Evolutionary conservation across 805 yeast species (phyloP).

Genomic region (Monosporozyma unispora): DNA sequence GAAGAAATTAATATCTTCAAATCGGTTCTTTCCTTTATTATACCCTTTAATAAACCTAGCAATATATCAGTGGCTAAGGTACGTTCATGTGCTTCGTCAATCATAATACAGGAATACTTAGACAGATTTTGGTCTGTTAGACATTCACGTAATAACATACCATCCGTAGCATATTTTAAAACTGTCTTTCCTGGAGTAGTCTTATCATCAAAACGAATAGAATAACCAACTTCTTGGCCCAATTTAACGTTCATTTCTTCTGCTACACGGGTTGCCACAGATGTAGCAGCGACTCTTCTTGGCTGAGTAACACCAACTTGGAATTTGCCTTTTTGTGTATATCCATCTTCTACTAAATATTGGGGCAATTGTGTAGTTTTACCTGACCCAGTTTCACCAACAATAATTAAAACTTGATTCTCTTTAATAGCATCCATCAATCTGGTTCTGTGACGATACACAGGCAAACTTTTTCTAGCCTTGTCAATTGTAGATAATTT

Average conservation of each 20-base stretch:
- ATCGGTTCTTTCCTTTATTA: constrained; percentile 55
- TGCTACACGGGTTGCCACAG: constrained; percentile 86
- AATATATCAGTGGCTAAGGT: constrained; percentile 85
- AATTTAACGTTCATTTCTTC: constrained; percentile 73
- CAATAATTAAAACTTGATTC: constrained; percentile 64
- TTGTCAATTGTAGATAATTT: constrained; percentile 33
- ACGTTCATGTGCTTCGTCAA: constrained; percentile 96
- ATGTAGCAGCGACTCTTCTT: constrained; percentile 87
- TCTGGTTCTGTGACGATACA: constrained; percentile 50
- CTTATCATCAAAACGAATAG: constrained; percentile 78
- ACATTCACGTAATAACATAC: constrained; percentile 84
- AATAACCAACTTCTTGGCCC: constrained; percentile 87
- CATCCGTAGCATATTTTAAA: constrained; percentile 91
- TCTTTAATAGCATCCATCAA: constrained; percentile 50
- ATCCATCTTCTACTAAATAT: constrained; percentile 75
- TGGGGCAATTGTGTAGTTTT: constrained; percentile 93
- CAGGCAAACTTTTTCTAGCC: constrained; percentile 64
- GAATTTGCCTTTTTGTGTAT: constrained; percentile 44
- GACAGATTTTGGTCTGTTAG: constrained; percentile 62
- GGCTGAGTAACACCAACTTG: constrained; percentile 89
- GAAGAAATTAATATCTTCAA: constrained; percentile 76
- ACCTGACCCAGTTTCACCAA: constrained; percentile 90
- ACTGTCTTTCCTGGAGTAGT: constrained; percentile 50
- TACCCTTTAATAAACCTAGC: constrained; percentile 68
- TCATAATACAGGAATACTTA: constrained; percentile 73